Evolutionary conservation across 2,329 filamentous ascomycete species (phyloP), one percentile per base, ranked within the genome.

Genomic region (Penicillium sclerotiorum): DNA sequence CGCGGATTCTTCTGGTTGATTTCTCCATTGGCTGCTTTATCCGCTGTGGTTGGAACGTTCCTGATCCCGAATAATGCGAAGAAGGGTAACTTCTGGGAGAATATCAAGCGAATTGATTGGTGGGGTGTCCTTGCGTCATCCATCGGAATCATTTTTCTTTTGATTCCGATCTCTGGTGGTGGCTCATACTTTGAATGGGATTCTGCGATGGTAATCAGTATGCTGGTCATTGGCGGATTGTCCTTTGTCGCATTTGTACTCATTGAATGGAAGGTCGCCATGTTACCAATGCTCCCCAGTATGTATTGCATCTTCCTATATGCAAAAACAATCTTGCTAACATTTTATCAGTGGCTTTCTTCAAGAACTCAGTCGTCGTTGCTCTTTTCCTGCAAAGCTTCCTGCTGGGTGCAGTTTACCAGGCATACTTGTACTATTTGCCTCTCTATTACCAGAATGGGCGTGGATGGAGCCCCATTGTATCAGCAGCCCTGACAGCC

Each of bases 131-230:
- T 84, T 9, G 73, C 77, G 2, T 80, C 78, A 4, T 81, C 80
- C 0, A 68, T 77, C 6, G 82, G 77, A 0, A 78, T 85, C 22
- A 78, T 87, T 8, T 73, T 86, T 11, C 57, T 87, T 2, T 72
- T 87, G 15, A 83, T 88, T 37, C 84, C 84, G 0, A 77, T 87
- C 11, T 85, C 83, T 2, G 82, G 82, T 13, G 82, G 80, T 49
- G 82, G 80, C 1, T 75, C 77, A 0, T 82, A 82, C 50, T 84
- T 83, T 53, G 64, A 72, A 3, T 84, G 80, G 80, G 60, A 73
- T 22, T 82, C 78, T 8, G 72, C 81, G 0, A 76, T 84, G 74
- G 78, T 83, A 1, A 82, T 86, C 18, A 74, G 75, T 30, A 84
- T 86, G 81, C 69, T 87, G 11, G 67, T 68, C 0, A 67, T 84